Evolutionary conservation across 2,329 filamentous ascomycete species (phyloP).

Genomic region (Ilyonectria destructans): DNA sequence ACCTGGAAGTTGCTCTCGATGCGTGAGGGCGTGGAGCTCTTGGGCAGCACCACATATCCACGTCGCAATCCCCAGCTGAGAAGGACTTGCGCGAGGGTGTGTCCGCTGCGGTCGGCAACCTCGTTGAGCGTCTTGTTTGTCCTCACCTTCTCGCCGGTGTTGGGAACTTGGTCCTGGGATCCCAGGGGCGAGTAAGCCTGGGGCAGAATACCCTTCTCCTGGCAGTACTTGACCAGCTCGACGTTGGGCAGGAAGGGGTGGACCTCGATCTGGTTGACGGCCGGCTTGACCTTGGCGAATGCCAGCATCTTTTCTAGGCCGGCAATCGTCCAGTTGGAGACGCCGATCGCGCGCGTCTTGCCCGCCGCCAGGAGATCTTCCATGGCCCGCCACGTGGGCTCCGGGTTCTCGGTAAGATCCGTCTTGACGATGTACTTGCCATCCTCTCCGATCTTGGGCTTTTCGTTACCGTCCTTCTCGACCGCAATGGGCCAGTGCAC

Average conservation of each 20-base stretch:
- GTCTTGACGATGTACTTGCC: slow-evolving; percentile 68
- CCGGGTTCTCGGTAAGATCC: slow-evolving; percentile 50
- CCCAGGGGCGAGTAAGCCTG: slow-evolving; percentile 76
- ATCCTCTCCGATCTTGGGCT: slow-evolving; percentile 62
- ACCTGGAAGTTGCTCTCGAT: slow-evolving; percentile 62
- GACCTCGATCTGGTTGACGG: slow-evolving; percentile 68
- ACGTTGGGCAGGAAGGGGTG: slow-evolving; percentile 64
- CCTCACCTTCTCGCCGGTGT: slow-evolving; percentile 48
- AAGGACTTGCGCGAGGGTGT: slow-evolving; percentile 68
- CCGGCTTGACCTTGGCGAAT: slow-evolving; percentile 62
- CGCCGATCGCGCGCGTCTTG: slow-evolving; percentile 64
- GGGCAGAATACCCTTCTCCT: slow-evolving; percentile 66
- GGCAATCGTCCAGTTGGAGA: slow-evolving; percentile 66
- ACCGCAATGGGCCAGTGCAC: slow-evolving; percentile 66
- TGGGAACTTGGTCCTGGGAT: slow-evolving; percentile 61
- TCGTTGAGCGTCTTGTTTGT: slow-evolving; percentile 61
- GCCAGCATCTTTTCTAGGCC: slow-evolving; percentile 54
- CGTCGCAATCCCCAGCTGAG: slow-evolving; percentile 75
- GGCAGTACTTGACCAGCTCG: slow-evolving; percentile 69
- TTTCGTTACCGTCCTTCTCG: slow-evolving; percentile 60
- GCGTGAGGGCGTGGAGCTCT: slow-evolving; percentile 77
- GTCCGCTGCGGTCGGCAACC: slow-evolving; percentile 67
- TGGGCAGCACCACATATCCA: slow-evolving; percentile 79
- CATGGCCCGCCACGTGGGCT: slow-evolving; percentile 71
- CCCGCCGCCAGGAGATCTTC: slow-evolving; percentile 63